Evolutionary conservation across 257 asterid genomes (phyloP).

Genomic region (Anisodus acutangulus): DNA sequence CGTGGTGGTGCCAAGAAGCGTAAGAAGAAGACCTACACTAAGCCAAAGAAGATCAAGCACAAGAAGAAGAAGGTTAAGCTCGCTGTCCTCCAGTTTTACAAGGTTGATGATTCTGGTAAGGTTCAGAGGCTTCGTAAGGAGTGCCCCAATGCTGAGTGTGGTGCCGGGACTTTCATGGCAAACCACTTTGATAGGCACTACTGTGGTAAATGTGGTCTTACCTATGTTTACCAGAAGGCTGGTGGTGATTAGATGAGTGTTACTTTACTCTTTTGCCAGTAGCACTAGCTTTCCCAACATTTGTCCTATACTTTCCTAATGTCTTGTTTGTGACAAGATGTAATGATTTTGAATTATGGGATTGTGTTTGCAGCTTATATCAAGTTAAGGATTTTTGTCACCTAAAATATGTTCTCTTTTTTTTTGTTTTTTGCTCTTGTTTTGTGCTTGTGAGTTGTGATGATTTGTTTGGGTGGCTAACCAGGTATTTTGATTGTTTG

Average conservation of each 20-base stretch:
- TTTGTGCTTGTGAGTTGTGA: neutral
- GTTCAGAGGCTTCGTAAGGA: constrained; percentile 19
- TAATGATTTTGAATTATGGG: constrained; percentile 13
- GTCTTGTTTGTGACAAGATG: constrained; percentile 3
- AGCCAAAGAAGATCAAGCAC: constrained; percentile 53
- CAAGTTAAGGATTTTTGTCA: neutral
- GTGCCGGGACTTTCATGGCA: constrained; percentile 34
- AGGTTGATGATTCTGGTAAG: constrained; percentile 23
- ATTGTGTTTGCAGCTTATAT: constrained; percentile 22
- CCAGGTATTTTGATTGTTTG: neutral
- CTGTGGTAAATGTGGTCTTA: constrained; percentile 50
- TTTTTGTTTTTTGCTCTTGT: neutral
- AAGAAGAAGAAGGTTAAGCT: constrained; percentile 54
- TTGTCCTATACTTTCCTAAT: neutral
- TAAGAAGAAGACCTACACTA: constrained; percentile 53
- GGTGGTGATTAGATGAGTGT: constrained; percentile 37
- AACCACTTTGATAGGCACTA: constrained; percentile 50
- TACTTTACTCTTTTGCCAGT: neutral
- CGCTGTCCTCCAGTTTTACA: constrained; percentile 33
- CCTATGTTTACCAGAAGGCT: constrained; percentile 52
- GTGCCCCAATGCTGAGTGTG: constrained; percentile 1
- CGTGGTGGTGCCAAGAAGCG: constrained; percentile 51
- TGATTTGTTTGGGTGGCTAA: neutral
- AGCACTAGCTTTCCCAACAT: neutral
- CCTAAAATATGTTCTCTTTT: neutral